Conservation (phyloP, 768 basidiomycete species). For the Psilocybe sp. region DNA sequence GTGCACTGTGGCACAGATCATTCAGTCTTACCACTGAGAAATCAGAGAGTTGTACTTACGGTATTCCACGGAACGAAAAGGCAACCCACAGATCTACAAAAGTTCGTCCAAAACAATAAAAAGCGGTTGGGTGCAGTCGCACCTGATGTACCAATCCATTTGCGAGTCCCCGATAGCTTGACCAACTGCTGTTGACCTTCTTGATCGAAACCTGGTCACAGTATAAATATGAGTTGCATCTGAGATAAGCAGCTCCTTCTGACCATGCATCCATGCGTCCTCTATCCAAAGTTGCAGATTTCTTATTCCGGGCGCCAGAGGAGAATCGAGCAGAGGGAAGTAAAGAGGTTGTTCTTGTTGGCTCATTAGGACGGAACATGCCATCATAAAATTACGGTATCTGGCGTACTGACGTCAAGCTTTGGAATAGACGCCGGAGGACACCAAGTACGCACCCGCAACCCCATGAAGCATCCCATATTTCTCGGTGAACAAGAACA, state of each 20-base stretch:
- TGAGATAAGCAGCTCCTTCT: constrained; percentile 9
- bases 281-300: constrained; percentile 81
- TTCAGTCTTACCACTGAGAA: background rate
- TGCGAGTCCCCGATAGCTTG: constrained; percentile 51
- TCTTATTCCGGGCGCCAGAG: constrained; percentile 62
- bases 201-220: constrained; percentile 59
- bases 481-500: constrained; percentile 56
- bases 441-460: constrained; percentile 51
- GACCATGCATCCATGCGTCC: constrained; percentile 74
- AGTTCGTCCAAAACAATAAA: background rate
- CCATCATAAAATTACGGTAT: constrained; percentile 83
- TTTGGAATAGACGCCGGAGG: background rate
- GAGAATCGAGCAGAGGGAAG: constrained; percentile 54
- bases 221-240: background rate
- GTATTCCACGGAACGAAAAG: constrained; percentile 74
- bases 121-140: background rate
- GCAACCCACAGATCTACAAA: constrained; percentile 71
- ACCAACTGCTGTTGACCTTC: constrained; percentile 65
- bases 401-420: constrained; percentile 32
- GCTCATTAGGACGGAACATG: constrained; percentile 67
- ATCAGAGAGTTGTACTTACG: constrained; percentile 49
- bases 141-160: constrained; percentile 75
- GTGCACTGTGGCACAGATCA: constrained; percentile 35
- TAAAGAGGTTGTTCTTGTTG: constrained; percentile 64
- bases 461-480: constrained; percentile 70